phyloP scores from a whole-genome alignment of 1,284 basidiomycete genomes.

The Ustilago curta region DNA sequence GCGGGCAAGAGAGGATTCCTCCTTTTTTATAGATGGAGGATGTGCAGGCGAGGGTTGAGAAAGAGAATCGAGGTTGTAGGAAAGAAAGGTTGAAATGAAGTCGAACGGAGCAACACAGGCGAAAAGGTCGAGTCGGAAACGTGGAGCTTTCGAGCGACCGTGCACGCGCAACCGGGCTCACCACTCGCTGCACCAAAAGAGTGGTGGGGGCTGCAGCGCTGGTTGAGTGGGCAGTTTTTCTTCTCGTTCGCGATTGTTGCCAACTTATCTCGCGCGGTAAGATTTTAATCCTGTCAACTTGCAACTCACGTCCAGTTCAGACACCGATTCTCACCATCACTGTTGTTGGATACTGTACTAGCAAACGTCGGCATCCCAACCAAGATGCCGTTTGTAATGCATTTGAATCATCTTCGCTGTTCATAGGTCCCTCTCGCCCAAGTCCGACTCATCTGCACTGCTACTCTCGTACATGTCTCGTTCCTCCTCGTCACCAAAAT shows the following conservation, averaged over 20 bases:
- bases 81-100: constrained; percentile 1
- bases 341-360: too few species aligned
- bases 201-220: too few species aligned
- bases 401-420: too few species aligned
- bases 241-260: too few species aligned
- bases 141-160: not conserved
- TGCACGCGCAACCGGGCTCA: not conserved
- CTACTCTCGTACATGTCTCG: constrained; percentile 28
- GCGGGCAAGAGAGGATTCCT: not conserved
- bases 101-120: not conserved
- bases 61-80: not conserved
- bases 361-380: too few species aligned
- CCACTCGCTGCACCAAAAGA: too few species aligned
- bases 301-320: too few species aligned
- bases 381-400: too few species aligned
- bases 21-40: constrained; percentile 1
- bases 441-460: constrained; percentile 28
- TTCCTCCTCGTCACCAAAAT: constrained; percentile 64
- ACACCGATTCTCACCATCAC: too few species aligned
- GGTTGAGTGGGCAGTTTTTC: too few species aligned
- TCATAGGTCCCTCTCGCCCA: not conserved
- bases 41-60: not conserved
- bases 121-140: constrained; percentile 1
- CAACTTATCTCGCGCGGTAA: too few species aligned
- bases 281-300: too few species aligned